Percentiles rank a stretch among this genome's conserved stretches.
Conservation (phyloP, 371 early-diverging fungal genomes). For the Mucor circinelloides region DNA sequence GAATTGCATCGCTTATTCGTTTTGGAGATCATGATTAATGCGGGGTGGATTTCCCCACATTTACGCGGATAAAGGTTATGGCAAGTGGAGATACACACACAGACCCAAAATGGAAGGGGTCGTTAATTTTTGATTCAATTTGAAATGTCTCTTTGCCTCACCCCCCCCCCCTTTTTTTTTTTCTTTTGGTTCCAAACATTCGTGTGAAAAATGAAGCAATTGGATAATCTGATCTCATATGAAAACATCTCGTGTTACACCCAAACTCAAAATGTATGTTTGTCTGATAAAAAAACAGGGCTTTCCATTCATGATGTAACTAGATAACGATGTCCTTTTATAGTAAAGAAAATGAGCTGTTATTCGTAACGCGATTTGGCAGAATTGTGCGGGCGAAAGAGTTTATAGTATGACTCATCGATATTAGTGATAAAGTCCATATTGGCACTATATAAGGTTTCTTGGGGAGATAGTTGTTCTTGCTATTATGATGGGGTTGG, state of each 20-base stretch:
- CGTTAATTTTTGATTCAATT: not conserved
- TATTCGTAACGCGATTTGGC: not conserved
- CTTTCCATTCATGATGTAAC: not conserved
- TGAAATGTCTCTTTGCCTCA: not conserved
- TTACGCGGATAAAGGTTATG: constrained; percentile 3
- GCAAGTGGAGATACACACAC: not conserved
- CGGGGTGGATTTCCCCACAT: constrained; percentile 1
- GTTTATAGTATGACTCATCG: not conserved
- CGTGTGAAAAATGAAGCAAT: constrained; percentile 3
- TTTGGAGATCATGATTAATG: not conserved
- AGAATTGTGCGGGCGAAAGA: not conserved
- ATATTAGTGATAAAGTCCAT: not conserved
- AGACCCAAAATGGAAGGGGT: constrained; percentile 2
- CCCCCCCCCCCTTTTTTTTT: not conserved
- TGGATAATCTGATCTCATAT: not conserved
- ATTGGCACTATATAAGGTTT: not conserved
- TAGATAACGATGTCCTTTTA: not conserved
- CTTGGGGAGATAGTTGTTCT: not conserved
- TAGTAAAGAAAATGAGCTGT: not conserved
- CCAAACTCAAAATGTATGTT: not conserved
- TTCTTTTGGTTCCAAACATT: not conserved
- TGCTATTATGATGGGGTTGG: not conserved
- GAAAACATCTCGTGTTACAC: not conserved
- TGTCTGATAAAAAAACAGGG: not conserved
- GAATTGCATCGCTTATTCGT: not conserved